phyloP scores from a whole-genome alignment of 768 basidiomycete genomes.

The Dictyophora rubrovolvata region DNA sequence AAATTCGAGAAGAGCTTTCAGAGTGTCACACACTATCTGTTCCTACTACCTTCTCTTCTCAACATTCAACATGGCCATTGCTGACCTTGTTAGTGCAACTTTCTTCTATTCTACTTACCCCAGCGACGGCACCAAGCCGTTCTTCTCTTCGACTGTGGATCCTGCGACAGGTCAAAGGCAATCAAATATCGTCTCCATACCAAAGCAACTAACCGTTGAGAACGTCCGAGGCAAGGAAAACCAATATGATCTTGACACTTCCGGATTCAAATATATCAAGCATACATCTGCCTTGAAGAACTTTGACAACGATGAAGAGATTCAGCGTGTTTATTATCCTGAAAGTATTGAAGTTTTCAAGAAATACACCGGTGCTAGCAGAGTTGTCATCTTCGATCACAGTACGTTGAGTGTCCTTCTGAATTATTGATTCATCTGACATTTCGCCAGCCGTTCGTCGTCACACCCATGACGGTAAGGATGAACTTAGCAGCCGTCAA shows the following conservation, averaged over 20 bases:
- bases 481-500: conserved; percentile 31
- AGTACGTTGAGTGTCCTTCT: conserved; percentile 18
- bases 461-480: conserved; percentile 23
- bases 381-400: conserved; percentile 32
- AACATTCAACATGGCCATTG: no score
- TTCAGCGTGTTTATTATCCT: conserved; percentile 29
- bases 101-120: not conserved
- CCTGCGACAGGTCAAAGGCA: not conserved
- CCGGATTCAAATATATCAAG: conserved; percentile 33
- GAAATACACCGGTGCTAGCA: conserved; percentile 27
- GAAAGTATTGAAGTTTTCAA: conserved; percentile 31
- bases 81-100: no score
- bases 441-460: conserved; percentile 31
- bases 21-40: no score
- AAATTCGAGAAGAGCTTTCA: no score
- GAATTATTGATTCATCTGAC: not conserved
- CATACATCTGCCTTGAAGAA: conserved; percentile 12
- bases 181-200: not conserved
- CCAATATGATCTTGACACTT: conserved; percentile 22
- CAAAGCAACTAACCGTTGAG: not conserved
- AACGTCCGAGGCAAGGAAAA: conserved; percentile 27
- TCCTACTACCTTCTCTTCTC: no score
- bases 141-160: not conserved
- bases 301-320: conserved; percentile 27
- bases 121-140: not conserved